Evolutionary conservation across 2,329 filamentous ascomycete genomes (phyloP).

Genomic region (Zarea fungicola): DNA sequence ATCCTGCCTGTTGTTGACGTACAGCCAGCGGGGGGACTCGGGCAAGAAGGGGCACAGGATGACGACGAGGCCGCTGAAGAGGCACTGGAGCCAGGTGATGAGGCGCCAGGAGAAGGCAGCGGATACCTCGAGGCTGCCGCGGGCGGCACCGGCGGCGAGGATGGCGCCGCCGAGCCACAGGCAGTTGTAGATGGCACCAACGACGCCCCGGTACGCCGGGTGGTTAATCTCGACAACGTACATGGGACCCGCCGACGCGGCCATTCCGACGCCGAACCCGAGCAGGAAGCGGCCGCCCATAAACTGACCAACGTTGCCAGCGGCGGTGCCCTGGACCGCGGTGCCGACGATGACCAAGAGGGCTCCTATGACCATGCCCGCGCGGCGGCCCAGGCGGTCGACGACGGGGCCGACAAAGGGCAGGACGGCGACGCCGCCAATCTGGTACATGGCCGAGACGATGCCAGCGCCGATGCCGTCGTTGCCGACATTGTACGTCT

Average conservation of each 20-base stretch:
- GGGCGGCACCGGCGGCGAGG: slow-evolving; percentile 40
- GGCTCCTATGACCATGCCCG: slow-evolving; percentile 44
- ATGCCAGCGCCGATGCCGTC: slow-evolving; percentile 45
- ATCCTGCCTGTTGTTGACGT: slow-evolving; percentile 29
- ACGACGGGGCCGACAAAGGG: slow-evolving; percentile 39
- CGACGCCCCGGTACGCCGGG: slow-evolving; percentile 54
- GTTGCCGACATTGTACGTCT: slow-evolving; percentile 35
- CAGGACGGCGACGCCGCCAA: slow-evolving; percentile 41
- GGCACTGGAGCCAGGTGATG: slow-evolving; percentile 34
- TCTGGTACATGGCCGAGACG: slow-evolving; percentile 47
- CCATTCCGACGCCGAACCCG: slow-evolving; percentile 55
- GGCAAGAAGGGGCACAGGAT: slow-evolving; percentile 27
- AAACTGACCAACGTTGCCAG: slow-evolving; percentile 36
- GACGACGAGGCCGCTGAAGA: slow-evolving; percentile 33
- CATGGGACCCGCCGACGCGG: slow-evolving; percentile 55
- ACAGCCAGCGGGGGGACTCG: slow-evolving; percentile 36
- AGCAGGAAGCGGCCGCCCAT: slow-evolving; percentile 51
- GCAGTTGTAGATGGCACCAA: slow-evolving; percentile 20
- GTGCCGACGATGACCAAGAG: slow-evolving; percentile 37
- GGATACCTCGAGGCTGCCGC: slow-evolving; percentile 31
- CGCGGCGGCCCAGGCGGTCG: slow-evolving; percentile 42
- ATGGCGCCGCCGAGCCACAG: slow-evolving; percentile 37
- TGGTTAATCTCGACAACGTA: slow-evolving; percentile 60
- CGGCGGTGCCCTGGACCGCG: slow-evolving; percentile 24
- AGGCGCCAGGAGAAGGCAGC: slow-evolving; percentile 34